These are phyloP conservation scores for Xerocomus nothofagi DNA, from an alignment of 1,284 basidiomycete species.

Conservation along the genomic window DNA sequence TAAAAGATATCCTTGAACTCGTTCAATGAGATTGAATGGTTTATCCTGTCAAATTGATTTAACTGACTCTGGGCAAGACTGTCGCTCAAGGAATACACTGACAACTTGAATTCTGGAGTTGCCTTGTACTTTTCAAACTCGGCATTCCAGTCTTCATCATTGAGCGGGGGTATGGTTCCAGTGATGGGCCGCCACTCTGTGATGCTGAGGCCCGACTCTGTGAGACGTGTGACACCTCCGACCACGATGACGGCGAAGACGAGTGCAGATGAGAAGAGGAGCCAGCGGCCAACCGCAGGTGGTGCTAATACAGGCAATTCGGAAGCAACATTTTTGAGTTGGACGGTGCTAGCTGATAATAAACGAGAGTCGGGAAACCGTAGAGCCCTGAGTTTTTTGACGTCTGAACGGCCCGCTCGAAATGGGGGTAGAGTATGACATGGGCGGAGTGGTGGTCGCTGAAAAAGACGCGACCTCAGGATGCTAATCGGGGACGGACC, in stretches of 20 bases:
- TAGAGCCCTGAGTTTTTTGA: conserved; percentile 12
- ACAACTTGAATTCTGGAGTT: conserved; percentile 96
- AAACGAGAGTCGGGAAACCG: conserved; percentile 38
- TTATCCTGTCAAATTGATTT: conserved; percentile 60
- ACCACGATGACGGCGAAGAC: conserved; percentile 94
- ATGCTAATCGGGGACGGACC: conserved; percentile 2
- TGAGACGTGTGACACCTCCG: conserved; percentile 94
- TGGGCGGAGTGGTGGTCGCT: neutral
- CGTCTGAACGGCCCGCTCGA: conserved; percentile 1
- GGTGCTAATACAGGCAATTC: conserved; percentile 64
- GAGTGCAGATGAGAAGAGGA: conserved; percentile 79
- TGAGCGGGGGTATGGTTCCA: conserved; percentile 84
- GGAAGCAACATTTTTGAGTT: conserved; percentile 24
- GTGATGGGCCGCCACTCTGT: conserved; percentile 97
- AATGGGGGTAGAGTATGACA: conserved; percentile 7
- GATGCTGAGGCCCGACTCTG: conserved; percentile 96
- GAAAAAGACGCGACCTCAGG: conserved; percentile 13
- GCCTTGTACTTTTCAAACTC: conserved; percentile 96
- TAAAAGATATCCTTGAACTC: conserved; percentile 98
- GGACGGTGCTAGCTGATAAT: conserved; percentile 42
- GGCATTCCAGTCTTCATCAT: conserved; percentile 75
- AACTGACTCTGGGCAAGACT: neutral
- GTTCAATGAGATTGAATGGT: conserved; percentile 81
- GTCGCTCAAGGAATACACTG: conserved; percentile 36
- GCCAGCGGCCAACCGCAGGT: conserved; percentile 79